These are phyloP conservation scores for Phialophora expanda DNA, from an alignment of 2,329 filamentous ascomycete species.

Conservation along the genomic window DNA sequence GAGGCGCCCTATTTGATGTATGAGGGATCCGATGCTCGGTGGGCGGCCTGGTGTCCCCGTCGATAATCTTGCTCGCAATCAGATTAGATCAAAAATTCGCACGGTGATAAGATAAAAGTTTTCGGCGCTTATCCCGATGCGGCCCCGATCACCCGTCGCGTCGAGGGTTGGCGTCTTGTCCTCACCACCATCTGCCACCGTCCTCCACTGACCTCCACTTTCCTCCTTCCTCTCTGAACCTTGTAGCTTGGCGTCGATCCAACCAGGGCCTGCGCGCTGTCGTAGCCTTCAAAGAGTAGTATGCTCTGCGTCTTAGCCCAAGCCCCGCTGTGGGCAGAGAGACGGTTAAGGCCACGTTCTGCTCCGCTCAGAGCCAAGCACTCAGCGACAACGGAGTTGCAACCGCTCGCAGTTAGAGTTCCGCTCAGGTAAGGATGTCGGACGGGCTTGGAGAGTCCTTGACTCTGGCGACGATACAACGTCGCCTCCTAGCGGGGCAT, in stretches of 20 bases:
- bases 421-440: neutral
- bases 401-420: neutral
- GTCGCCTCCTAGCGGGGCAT: neutral
- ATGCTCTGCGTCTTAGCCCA: neutral
- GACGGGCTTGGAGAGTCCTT: neutral
- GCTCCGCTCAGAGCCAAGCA: neutral
- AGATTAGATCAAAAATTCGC: slow-evolving; percentile 17
- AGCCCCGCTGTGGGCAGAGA: neutral
- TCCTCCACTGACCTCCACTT: neutral
- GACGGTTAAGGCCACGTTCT: neutral
- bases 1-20: neutral
- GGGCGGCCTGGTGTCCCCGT: neutral
- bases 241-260: no score
- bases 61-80: neutral
- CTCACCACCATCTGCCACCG: neutral
- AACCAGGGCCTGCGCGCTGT: neutral
- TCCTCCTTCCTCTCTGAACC: neutral
- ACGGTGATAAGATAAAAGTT: slow-evolving; percentile 22
- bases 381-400: neutral
- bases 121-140: slow-evolving; percentile 3
- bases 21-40: neutral
- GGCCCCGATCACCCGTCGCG: slow-evolving; percentile 7
- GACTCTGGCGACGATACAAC: neutral
- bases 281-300: neutral
- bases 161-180: slow-evolving; percentile 13